Conservation (phyloP, 2,329 filamentous ascomycete genomes). For the Cordyceps javanica region DNA sequence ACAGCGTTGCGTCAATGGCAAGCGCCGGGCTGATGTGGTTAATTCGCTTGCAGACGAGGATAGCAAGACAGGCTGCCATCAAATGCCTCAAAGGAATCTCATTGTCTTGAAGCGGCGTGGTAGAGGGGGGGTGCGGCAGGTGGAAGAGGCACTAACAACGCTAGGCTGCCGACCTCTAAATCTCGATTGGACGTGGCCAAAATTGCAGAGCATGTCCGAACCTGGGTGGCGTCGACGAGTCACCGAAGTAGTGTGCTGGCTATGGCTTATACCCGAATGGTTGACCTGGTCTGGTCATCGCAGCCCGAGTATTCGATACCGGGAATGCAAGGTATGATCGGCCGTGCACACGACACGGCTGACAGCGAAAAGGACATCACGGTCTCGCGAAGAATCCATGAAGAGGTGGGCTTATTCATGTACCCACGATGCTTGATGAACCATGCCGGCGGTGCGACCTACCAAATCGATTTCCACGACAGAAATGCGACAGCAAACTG, state of each 20-base stretch:
- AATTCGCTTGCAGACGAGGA: neutral
- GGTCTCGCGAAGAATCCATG: neutral
- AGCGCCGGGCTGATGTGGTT: neutral
- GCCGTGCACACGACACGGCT: neutral
- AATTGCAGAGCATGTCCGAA: neutral
- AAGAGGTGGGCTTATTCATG: neutral
- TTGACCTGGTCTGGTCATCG: neutral
- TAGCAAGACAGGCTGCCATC: neutral
- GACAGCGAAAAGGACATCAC: neutral
- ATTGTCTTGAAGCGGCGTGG: neutral
- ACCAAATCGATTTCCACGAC: no score
- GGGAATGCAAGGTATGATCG: neutral
- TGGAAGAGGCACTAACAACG: neutral
- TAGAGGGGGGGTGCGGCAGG: neutral
- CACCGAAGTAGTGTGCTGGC: conserved; percentile 3
- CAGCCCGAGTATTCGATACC: neutral
- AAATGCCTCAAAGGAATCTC: conserved; percentile 7
- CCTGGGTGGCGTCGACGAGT: conserved; percentile 3
- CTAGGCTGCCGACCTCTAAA: conserved; percentile 5
- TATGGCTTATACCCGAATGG: conserved; percentile 8
- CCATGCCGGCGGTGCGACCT: neutral
- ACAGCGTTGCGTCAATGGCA: neutral
- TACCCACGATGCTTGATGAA: neutral
- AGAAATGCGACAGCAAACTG: neutral
- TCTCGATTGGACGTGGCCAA: conserved; percentile 4